Evolutionary conservation across 345 rosid species (phyloP).

Genomic region (Heritiera littoralis): DNA sequence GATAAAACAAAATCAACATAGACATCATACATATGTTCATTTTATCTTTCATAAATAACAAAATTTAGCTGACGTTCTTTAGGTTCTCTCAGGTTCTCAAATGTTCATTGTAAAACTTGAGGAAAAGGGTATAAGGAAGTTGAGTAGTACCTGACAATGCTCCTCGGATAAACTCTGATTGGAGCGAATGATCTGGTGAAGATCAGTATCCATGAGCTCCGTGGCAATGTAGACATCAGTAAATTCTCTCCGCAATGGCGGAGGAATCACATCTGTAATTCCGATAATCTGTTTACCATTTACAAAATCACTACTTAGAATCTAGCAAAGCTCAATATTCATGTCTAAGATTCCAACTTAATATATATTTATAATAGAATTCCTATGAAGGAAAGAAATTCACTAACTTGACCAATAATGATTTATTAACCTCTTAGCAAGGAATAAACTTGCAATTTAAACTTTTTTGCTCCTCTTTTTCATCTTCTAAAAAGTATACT

Average conservation of each 20-base stretch:
- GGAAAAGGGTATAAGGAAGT: not conserved
- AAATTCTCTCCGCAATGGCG: constrained; percentile 80
- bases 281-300: constrained; percentile 57
- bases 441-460: not conserved
- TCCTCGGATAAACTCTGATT: constrained; percentile 89
- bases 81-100: not conserved
- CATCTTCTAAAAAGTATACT: not conserved
- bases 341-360: not conserved
- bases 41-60: not conserved
- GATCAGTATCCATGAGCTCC: constrained; percentile 96
- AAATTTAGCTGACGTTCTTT: not conserved
- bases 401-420: not conserved
- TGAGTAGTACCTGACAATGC: constrained; percentile 80
- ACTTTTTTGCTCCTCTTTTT: not conserved
- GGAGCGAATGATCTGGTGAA: constrained; percentile 90
- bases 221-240: constrained; percentile 79
- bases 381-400: not conserved
- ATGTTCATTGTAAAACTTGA: not conserved
- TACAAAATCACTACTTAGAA: constrained; percentile 5
- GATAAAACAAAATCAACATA: not conserved
- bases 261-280: constrained; percentile 90
- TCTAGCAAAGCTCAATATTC: not conserved
- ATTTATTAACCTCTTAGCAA: not conserved
- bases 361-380: not conserved
- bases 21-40: not conserved